Evolutionary conservation across 225 moss, liverwort and hornwort species (phyloP).

Genomic region (Sphagnum contortum): DNA sequence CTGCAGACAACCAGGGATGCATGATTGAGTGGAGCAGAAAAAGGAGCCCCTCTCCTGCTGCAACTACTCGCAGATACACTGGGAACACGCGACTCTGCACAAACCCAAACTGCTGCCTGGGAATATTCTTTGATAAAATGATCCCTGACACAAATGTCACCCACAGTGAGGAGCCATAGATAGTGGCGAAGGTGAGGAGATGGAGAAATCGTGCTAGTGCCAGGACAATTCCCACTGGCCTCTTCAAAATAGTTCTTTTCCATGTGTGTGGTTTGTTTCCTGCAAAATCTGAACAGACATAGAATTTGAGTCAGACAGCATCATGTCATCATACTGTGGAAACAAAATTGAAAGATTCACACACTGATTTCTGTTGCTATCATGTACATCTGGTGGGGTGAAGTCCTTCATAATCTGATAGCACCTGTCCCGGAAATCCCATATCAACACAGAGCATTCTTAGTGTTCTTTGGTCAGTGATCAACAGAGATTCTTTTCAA

Average conservation of each 20-base stretch:
- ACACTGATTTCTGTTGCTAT: too few relatives aligned
- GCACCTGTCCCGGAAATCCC: too few relatives aligned
- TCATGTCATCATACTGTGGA: too few relatives aligned
- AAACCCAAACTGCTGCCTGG: conserved; percentile 52
- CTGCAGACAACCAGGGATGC: conserved; percentile 43
- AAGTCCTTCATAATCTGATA: too few relatives aligned
- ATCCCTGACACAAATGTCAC: conserved; percentile 56
- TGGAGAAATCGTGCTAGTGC: conserved; percentile 39
- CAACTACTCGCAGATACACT: conserved; percentile 32
- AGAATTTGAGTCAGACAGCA: too few relatives aligned
- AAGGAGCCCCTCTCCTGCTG: conserved; percentile 22
- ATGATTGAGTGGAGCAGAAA: conserved; percentile 25
- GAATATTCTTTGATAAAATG: conserved; percentile 43
- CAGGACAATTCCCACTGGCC: conserved; percentile 30
- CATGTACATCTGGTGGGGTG: too few relatives aligned
- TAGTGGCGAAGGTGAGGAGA: conserved; percentile 40
- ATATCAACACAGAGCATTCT: too few relatives aligned
- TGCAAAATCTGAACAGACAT: not conserved
- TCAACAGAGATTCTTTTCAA: too few relatives aligned
- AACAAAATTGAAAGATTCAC: too few relatives aligned
- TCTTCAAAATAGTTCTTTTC: conserved; percentile 24
- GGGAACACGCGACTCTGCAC: conserved; percentile 60
- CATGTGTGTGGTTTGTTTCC: conserved; percentile 11
- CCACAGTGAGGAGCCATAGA: conserved; percentile 48
- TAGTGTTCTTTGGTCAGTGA: too few relatives aligned